Base-by-base conservation (phyloP, 208 protist species). In the Strigomonas culicis region DNA sequence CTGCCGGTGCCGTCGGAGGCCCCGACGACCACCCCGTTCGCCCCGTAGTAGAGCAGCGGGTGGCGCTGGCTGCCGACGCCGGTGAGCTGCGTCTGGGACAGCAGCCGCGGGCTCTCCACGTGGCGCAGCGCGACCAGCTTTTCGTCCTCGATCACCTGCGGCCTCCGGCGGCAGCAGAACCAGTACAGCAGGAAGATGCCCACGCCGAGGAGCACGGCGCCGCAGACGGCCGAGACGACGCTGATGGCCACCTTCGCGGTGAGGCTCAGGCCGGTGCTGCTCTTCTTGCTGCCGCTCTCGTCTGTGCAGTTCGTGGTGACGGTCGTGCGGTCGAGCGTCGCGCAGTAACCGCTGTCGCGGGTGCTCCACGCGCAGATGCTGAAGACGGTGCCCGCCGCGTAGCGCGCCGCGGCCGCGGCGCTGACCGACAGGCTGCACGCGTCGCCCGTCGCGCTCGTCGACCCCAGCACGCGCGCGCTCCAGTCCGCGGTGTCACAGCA, bases 321-420 rank as follows among this genome's bases (percentile, higher is more conserved):
- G 25, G 77, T 59, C 59, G n/a, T 21, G 53, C 31, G 34, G 27
- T 67, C 68, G 50, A 88, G 39, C 13, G 76, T 87, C 31, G 67
- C 68, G 74, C 86, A 89, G 70, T 85, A 79, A 13, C 62, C 52
- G 36, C 46, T 31, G 72, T 92, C 75, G 24, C 13, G 57, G 47
- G 63, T 24, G 65, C 71, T 70, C 80, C 71, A 86, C 63, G 68
- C 75, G 68, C 86, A 92, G 56, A 92, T 32, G 55, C 55, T 72
- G 61, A 78, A 88, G 19, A 58, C 43, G 25, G 79, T 68, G 8
- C 49, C 62, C 4, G 59, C 0, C 15, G 75, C 57, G 68, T 80
- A 74, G 59, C 63, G 59, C 11, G 39, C 30, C 28, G 78, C 63
- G 15, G 25, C 41, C 22, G 44, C 58, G 50, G 28, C 30, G 66